These are phyloP conservation scores for Gyromitra esculenta DNA, from an alignment of 2,329 filamentous ascomycete genomes.

Conservation along the genomic window DNA sequence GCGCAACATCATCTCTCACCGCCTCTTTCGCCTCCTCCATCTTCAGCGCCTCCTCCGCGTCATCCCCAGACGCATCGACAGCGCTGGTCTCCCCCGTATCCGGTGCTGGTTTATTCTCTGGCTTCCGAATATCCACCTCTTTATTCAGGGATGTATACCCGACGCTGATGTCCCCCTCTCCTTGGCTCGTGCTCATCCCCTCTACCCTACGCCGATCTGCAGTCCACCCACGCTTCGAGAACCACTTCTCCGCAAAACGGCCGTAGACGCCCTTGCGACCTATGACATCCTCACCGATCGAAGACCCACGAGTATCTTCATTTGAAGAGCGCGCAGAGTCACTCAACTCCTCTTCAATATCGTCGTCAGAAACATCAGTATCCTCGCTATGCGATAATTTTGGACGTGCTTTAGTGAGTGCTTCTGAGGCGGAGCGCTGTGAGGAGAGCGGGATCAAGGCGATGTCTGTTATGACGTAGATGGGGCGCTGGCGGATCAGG, in stretches of 20 bases:
- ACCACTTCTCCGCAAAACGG: constrained; percentile 89
- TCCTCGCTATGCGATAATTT: constrained; percentile 61
- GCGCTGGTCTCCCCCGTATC: constrained; percentile 22
- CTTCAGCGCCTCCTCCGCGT: constrained; percentile 46
- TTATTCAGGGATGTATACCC: constrained; percentile 28
- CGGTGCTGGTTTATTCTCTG: constrained; percentile 54
- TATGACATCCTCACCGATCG: constrained; percentile 81
- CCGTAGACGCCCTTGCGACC: constrained; percentile 84
- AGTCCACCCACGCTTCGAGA: constrained; percentile 84
- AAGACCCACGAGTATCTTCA: constrained; percentile 57
- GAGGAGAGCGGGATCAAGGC: constrained; percentile 88
- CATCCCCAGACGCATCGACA: constrained; percentile 52
- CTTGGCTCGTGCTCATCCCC: constrained; percentile 70
- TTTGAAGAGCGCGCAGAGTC: constrained; percentile 54
- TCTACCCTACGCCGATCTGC: constrained; percentile 74
- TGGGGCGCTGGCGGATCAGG: constrained; percentile 75
- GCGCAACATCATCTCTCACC: constrained; percentile 61
- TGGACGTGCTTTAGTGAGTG: constrained; percentile 72
- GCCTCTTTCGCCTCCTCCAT: constrained; percentile 53
- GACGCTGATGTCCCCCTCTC: constrained; percentile 56
- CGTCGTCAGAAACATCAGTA: constrained; percentile 59
- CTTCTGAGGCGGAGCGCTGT: constrained; percentile 75
- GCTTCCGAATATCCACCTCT: constrained; percentile 56
- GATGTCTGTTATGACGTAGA: constrained; percentile 89
- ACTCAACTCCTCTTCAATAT: constrained; percentile 57